Base-by-base conservation (phyloP, 2,329 filamentous ascomycete genomes). In the Sporothrix globosa region DNA sequence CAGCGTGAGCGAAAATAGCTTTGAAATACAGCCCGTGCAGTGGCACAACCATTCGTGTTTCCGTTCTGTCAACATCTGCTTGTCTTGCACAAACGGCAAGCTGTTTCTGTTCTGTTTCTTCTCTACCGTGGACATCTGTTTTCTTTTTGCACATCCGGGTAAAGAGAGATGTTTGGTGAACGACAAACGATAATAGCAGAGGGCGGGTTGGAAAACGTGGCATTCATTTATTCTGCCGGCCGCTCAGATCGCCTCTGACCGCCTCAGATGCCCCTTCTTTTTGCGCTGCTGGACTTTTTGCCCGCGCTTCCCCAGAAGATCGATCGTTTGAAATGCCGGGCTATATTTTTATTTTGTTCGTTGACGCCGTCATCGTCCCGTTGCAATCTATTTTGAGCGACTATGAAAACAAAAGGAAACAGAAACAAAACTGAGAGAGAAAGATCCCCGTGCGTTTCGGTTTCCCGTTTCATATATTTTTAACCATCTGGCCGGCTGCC, bases 401-500 rank as follows among this genome's bases (percentile, higher is more conserved):
- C 56, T 34, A 34, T 1, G 34, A 34, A 53, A 27, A 27, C n/a
- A 41, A 44, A 19, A 58, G 21, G n/a, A 68, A 27, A 54, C 17
- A 39, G 21, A 48, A 68, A 30, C 19, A 48, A n/a, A 58, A 34
- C 34, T 6, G 13, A 19, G 46, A 48, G 53, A 39, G 6, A 53
- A 52, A 41, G n/a, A 67, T 48, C 34, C 13, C 39, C 41, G 41
- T 13, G 19, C 21, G 56, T 61, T 61, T 61, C 56, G 56, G 14
- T 24, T 44, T 61, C 56, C 34, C 56, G 56, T 61, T 61, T 61
- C 56, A 44, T 61, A 44, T 44, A 61, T 61, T 61, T 60, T 44
- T 44, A 61, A 34, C 56, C 34, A 30, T 19, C 34, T 5, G 10
- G 30, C 24, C n/a, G 56, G 34, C 56, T 61, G 41, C 34, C 56